Evolutionary conservation across 1,139 yeast species (phyloP), one percentile per base, ranked within the genome.

Genomic region (Yamadazyma epiphylla): DNA sequence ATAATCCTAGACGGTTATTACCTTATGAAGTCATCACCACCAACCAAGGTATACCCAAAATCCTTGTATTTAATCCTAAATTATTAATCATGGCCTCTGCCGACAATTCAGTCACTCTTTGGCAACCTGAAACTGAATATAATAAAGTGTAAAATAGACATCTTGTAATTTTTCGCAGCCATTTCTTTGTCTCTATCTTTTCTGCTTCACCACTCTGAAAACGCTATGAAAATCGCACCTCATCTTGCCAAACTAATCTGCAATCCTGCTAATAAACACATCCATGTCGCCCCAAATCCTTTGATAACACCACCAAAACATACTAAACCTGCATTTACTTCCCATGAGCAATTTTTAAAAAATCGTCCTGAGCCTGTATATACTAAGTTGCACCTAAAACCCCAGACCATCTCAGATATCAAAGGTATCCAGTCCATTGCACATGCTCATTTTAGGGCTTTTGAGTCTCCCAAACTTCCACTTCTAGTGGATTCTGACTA

Each of bases 41-140:
- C 4, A 49, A 55, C 26, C 63, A 53, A 24, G 64, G 55, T 10
- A 44, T 69, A 13, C 85, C 95, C 6, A 70, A 81, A 48, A 68
- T 85, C 28, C 55, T 85, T 12, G 70, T 77, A 13, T 86, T 86
- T 55, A 85, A 87, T 51, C 97, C 97, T 2, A 78, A 78, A 48
- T 64, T 78, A 32, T 73, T 83, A 52, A 74, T 81, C 46, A 62
- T 89, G 48, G 94, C 94, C 2, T 76, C 95, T 1, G 96, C 95
- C 9, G 95, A 88, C 57, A 73, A 71, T 25, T 43, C 55, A 3
- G 73, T 68, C 3, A 39, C 60, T 7, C 43, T 68, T 26, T 68
- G 74, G 74, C 62, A 59, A 34, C 65, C 70, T 6, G 16, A 26
- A 19, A 17, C 20, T 10, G 20, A 17, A 7, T 17, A 17, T 17